These are phyloP conservation scores for Solanum hybrid DNA, from an alignment of 305 asterid genomes.

Conservation along the genomic window DNA sequence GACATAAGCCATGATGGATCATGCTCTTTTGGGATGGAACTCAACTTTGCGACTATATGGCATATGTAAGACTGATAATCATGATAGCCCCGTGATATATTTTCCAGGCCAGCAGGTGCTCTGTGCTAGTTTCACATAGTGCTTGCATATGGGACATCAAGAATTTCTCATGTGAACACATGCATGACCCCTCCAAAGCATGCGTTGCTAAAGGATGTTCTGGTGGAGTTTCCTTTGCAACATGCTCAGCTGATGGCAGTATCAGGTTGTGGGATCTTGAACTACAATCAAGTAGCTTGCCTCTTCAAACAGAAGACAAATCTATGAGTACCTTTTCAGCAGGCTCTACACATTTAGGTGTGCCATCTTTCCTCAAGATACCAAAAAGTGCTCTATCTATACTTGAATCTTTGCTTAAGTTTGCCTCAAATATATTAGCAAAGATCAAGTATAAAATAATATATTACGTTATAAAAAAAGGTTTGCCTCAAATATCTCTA, in stretches of 20 bases:
- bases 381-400: constrained; percentile 4
- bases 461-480: not conserved
- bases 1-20: not conserved
- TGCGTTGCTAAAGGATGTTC: constrained; percentile 57
- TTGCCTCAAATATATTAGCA: constrained; percentile 5
- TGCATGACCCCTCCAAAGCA: constrained; percentile 50
- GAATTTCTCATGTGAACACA: constrained; percentile 49
- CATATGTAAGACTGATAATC: constrained; percentile 28
- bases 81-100: constrained; percentile 29
- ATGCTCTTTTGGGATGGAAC: constrained; percentile 7
- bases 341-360: constrained; percentile 35
- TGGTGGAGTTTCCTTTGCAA: constrained; percentile 64
- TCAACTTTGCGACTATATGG: constrained; percentile 21
- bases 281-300: constrained; percentile 18
- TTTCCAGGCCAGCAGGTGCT: constrained; percentile 62
- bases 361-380: constrained; percentile 14
- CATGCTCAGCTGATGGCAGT: constrained; percentile 66
- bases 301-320: constrained; percentile 17
- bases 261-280: constrained; percentile 64
- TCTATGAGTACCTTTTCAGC: constrained; percentile 9
- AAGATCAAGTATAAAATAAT: not conserved
- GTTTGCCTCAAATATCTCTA: constrained; percentile 7
- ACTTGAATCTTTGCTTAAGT: constrained; percentile 4
- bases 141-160: constrained; percentile 63
- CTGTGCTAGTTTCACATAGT: constrained; percentile 52